These are phyloP conservation scores for Phytopythium mirpurense DNA, from an alignment of 352 stramenopile species.

Conservation along the genomic window DNA sequence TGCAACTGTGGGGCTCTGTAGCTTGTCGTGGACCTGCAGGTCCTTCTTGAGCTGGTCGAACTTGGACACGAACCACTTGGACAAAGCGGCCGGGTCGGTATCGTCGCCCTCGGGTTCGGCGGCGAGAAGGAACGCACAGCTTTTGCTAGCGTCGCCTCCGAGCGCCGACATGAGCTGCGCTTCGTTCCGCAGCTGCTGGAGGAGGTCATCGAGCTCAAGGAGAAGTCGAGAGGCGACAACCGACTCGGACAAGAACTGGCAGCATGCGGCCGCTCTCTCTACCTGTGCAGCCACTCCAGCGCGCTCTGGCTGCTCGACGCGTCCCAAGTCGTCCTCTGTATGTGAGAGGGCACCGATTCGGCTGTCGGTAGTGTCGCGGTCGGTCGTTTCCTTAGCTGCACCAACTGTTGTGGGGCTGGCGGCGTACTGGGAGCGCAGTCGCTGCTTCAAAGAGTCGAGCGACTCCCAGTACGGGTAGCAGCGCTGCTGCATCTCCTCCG, in stretches of 20 bases:
- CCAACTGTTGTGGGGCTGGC: too few relatives aligned
- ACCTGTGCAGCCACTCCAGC: neutral
- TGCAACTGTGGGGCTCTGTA: neutral
- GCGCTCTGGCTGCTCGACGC: constrained; percentile 1
- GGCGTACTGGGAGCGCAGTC: constrained; percentile 7
- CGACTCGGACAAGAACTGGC: constrained; percentile 7
- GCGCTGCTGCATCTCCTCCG: constrained; percentile 29
- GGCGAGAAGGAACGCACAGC: constrained; percentile 16
- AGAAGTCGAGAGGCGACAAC: constrained; percentile 4
- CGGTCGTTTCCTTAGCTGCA: neutral
- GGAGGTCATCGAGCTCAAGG: constrained; percentile 7
- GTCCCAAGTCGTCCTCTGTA: neutral
- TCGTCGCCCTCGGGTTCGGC: too few relatives aligned
- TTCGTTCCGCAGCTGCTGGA: constrained; percentile 34
- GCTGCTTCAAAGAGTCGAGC: constrained; percentile 29
- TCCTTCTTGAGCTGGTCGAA: constrained; percentile 6
- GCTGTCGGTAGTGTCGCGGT: neutral
- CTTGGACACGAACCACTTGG: constrained; percentile 5
- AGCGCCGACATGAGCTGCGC: constrained; percentile 23
- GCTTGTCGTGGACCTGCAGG: neutral
- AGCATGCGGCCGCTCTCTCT: neutral
- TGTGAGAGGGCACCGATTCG: neutral
- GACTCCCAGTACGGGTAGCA: constrained; percentile 44
- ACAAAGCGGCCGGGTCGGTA: neutral
- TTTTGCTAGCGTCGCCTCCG: constrained; percentile 2